Evolutionary conservation across 805 yeast genomes (phyloP), one percentile per base, ranked within the genome.

Genomic region (Metahyphopichia silvanorum): DNA sequence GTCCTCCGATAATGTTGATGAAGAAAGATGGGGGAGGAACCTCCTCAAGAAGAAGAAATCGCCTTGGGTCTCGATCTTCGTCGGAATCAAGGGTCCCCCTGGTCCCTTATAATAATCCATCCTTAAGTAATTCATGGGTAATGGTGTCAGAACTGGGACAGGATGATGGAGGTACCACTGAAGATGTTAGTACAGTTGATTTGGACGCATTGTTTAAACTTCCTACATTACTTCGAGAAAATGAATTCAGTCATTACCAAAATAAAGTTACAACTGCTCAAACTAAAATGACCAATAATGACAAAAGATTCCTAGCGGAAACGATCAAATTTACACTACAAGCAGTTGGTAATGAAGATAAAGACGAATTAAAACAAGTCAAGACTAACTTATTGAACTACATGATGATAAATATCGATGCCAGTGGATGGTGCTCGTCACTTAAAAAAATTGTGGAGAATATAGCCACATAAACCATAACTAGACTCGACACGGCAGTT

Each of bases 351-450:
- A 8, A 42, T 44, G 16, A 53, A 51, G 2, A 46, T 49, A 4
- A 55, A 62, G n/a, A 49, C 47, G 29, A 26, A 16, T 2, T 50
- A 55, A 4, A 60, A 4, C 34, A 45, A 2, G 11, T 69, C 61
- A 34, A 66, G 64, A 34, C 55, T 46, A 36, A 48, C 43, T 30
- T 63, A 63, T 32, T 69, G 63, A 60, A 70, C 19, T 80, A 76
- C 63, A 77, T 80, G 76, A 60, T 80, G 57, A 45, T 58, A 2
- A 76, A 78, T 43, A 70, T 67, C 26, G 79, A 83, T 1, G 73
- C 76, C 8, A 66, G 77, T 32, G 55, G 58, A 16, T 84, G 94
- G 94, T 76, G 84, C 39, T 66, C 76, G 16, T 82, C 89, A 3
- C 60, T 84, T 33, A 69, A 79, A 31, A 79, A 79, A 49, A 53